Conservation (phyloP, 2,329 filamentous ascomycete species). For the Verticillium klebahnii region DNA sequence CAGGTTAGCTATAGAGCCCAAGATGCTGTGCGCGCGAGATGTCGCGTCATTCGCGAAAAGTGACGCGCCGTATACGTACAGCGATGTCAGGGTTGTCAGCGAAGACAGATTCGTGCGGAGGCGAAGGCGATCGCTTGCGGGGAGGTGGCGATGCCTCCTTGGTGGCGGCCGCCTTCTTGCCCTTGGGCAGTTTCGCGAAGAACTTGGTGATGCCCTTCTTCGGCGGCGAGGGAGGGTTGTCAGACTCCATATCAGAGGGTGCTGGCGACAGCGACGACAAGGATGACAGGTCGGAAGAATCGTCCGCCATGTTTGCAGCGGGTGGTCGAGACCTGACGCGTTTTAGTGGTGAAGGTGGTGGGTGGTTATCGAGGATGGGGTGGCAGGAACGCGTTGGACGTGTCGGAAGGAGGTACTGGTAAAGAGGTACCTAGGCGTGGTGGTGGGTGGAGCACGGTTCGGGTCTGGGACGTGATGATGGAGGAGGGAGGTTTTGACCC, state of each 20-base stretch:
- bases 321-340: background rate
- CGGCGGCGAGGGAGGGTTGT: conserved; percentile 32
- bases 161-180: conserved; percentile 34
- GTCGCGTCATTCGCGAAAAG: conserved; percentile 41
- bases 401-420: background rate
- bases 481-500: conserved; percentile 1
- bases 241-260: conserved; percentile 43
- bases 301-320: conserved; percentile 48
- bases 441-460: background rate
- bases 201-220: conserved; percentile 61
- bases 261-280: conserved; percentile 43
- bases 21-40: conserved; percentile 38
- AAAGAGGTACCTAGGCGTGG: background rate
- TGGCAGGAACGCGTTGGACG: background rate
- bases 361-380: background rate
- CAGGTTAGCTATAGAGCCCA: conserved; percentile 24
- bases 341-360: background rate
- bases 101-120: conserved; percentile 83
- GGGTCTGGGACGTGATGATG: conserved; percentile 1
- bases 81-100: conserved; percentile 91
- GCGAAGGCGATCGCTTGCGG: conserved; percentile 79
- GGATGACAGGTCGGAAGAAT: conserved; percentile 61
- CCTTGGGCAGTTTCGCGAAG: conserved; percentile 55
- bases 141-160: conserved; percentile 61
- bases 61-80: conserved; percentile 58